Evolutionary conservation across 2,329 filamentous ascomycete species (phyloP).

Genomic region (Gaeumannomyces sp.): DNA sequence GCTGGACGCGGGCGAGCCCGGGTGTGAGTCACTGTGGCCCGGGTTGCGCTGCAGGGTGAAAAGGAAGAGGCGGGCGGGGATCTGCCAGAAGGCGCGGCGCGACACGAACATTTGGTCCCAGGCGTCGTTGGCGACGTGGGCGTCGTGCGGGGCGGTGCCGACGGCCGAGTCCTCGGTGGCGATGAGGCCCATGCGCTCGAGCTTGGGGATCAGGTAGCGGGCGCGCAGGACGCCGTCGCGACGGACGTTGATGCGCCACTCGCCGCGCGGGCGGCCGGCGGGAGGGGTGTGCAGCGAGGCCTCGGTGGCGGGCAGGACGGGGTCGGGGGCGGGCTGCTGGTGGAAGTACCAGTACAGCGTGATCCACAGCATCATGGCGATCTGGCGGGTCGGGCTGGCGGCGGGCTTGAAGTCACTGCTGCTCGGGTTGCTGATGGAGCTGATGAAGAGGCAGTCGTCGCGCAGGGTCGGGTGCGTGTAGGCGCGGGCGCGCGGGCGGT

Average conservation of each 20-base stretch:
- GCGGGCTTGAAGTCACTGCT: constrained; percentile 73
- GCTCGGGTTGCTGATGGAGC: constrained; percentile 79
- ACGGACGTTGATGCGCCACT: constrained; percentile 82
- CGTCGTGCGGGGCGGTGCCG: constrained; percentile 37
- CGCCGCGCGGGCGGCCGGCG: constrained; percentile 67
- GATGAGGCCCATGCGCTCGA: constrained; percentile 89
- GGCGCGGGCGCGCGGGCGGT: constrained; percentile 45
- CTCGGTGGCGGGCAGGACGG: constrained; percentile 51
- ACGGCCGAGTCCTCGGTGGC: constrained; percentile 69
- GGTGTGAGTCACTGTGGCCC: constrained; percentile 31
- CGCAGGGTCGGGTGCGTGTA: constrained; percentile 70
- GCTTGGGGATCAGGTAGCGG: constrained; percentile 76
- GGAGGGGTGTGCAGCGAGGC: constrained; percentile 60
- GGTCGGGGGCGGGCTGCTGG: constrained; percentile 69
- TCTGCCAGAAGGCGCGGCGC: constrained; percentile 82
- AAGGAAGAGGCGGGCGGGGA: constrained; percentile 79
- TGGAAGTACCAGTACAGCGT: constrained; percentile 98
- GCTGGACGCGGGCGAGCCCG: constrained; percentile 47
- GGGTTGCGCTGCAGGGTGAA: constrained; percentile 67
- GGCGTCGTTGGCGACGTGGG: constrained; percentile 54
- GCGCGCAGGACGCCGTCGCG: constrained; percentile 83
- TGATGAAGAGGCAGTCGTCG: constrained; percentile 82
- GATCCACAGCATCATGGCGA: constrained; percentile 95
- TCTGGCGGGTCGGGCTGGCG: constrained; percentile 76
- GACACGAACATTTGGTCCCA: constrained; percentile 82